Evolutionary conservation across 148 eudicot genomes (phyloP).

Genomic region (Rhododendron henanense): DNA sequence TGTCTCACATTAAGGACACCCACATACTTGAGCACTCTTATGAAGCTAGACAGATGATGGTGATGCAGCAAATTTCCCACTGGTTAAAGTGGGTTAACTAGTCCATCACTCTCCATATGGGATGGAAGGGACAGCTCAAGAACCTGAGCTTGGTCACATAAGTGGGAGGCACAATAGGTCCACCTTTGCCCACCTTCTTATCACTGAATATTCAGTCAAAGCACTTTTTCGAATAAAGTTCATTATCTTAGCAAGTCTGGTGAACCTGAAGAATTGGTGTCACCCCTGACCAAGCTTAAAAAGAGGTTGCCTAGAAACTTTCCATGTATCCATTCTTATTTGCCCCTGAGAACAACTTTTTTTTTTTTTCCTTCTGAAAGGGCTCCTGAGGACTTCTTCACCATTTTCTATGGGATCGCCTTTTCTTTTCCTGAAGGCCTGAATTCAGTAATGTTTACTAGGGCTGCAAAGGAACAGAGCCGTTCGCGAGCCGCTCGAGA

Average conservation of each 20-base stretch:
- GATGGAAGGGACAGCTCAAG: slow-evolving; percentile 31
- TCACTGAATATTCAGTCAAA: background rate
- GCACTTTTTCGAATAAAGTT: background rate
- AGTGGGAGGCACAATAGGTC: slow-evolving; percentile 44
- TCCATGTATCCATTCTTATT: background rate
- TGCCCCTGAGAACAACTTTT: background rate
- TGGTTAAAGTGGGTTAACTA: slow-evolving; percentile 11
- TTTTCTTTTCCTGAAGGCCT: background rate
- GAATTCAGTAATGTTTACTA: no score
- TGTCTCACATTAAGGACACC: background rate
- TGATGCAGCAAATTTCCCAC: background rate
- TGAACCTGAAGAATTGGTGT: background rate
- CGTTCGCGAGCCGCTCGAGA: no score
- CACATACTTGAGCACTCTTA: slow-evolving; percentile 12
- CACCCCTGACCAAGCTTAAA: background rate
- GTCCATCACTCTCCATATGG: slow-evolving; percentile 12
- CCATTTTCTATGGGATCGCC: background rate
- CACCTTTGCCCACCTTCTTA: slow-evolving; percentile 18
- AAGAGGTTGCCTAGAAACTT: background rate
- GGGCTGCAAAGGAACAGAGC: no score
- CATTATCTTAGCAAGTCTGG: background rate
- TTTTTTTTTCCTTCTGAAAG: background rate
- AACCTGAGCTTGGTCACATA: background rate
- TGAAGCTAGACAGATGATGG: slow-evolving; percentile 17
- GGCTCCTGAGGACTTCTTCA: background rate